Percentiles rank a stretch among this genome's conserved stretches.
These are phyloP conservation scores for Populus euphratica DNA, from an alignment of 345 rosid genomes.

Conservation along the genomic window DNA sequence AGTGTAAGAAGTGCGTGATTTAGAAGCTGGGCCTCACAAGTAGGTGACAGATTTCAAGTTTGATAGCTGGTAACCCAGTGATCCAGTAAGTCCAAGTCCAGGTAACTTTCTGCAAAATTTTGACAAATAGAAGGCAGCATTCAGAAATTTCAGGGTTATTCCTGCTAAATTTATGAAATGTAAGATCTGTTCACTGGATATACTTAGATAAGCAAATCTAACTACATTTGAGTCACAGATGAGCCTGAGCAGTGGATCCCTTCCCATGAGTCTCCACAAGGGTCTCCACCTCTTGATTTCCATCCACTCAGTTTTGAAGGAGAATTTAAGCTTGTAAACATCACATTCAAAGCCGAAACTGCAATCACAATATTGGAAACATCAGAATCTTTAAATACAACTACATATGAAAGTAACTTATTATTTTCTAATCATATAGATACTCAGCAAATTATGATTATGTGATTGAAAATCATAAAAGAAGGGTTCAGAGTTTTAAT, in stretches of 20 bases:
- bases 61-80: slow-evolving; percentile 75
- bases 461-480: no score
- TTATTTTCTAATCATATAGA: no score
- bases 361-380: slow-evolving; percentile 19
- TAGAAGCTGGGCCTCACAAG: slow-evolving; percentile 52
- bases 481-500: no score
- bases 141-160: neutral
- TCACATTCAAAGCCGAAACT: slow-evolving; percentile 82
- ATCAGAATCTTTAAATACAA: slow-evolving; percentile 15
- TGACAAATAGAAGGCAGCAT: neutral
- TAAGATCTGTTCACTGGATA: neutral
- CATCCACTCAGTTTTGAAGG: slow-evolving; percentile 68
- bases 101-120: slow-evolving; percentile 59
- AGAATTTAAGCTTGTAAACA: slow-evolving; percentile 75
- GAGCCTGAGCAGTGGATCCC: slow-evolving; percentile 83
- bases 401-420: neutral
- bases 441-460: no score
- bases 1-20: slow-evolving; percentile 6
- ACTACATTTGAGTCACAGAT: slow-evolving; percentile 70
- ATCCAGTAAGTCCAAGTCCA: slow-evolving; percentile 68
- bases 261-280: slow-evolving; percentile 84
- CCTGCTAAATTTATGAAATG: no score
- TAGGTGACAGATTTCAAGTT: slow-evolving; percentile 76
- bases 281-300: slow-evolving; percentile 78
- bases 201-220: neutral